phyloP scores from a whole-genome alignment of 495 filamentous ascomycete genomes.

The Penicillium steckii region DNA sequence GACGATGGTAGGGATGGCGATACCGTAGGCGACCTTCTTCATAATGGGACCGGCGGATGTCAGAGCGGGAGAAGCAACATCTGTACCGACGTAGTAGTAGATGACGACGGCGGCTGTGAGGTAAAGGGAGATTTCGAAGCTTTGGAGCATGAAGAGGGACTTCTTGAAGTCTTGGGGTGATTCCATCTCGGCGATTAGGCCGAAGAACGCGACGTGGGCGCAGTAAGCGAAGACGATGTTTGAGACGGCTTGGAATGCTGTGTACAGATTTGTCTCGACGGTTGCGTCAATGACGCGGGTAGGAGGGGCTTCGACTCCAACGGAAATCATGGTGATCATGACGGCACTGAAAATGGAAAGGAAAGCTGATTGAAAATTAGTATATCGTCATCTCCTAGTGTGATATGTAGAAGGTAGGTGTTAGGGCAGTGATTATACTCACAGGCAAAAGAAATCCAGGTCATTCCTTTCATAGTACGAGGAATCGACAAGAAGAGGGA shows the following conservation, averaged over 20 bases:
- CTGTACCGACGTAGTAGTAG: slow-evolving; percentile 67
- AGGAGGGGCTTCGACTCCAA: slow-evolving; percentile 49
- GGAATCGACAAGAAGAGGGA: slow-evolving; percentile 63
- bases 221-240: slow-evolving; percentile 57
- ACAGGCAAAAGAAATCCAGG: slow-evolving; percentile 60
- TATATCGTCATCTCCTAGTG: not conserved
- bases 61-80: slow-evolving; percentile 69
- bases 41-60: slow-evolving; percentile 61
- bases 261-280: slow-evolving; percentile 31
- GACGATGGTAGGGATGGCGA: slow-evolving; percentile 73
- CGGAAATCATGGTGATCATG: slow-evolving; percentile 68
- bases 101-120: slow-evolving; percentile 64
- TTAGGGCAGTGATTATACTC: not conserved
- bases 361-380: slow-evolving; percentile 16
- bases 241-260: slow-evolving; percentile 43
- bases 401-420: not conserved
- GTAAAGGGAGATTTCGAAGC: slow-evolving; percentile 67
- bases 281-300: slow-evolving; percentile 28
- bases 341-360: slow-evolving; percentile 44
- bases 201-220: slow-evolving; percentile 72
- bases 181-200: slow-evolving; percentile 76
- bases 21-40: slow-evolving; percentile 73
- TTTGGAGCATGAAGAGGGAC: slow-evolving; percentile 62
- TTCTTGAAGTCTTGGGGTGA: slow-evolving; percentile 65
- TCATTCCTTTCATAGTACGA: slow-evolving; percentile 58